These are phyloP conservation scores for Zygoascus flipseniorum DNA, from an alignment of 805 yeast genomes.

Conservation along the genomic window DNA sequence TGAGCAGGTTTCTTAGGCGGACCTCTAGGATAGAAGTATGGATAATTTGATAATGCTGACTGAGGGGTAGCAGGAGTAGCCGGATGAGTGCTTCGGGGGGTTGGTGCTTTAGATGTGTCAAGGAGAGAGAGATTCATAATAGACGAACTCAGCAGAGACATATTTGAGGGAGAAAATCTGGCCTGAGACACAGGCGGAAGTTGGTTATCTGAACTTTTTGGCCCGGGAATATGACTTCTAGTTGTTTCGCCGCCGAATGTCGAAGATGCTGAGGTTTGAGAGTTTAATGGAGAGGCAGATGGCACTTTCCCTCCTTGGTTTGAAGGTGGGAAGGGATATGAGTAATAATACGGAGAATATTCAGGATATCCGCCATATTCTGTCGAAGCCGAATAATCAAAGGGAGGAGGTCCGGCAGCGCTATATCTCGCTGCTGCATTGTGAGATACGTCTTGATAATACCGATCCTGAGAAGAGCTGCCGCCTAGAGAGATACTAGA, in stretches of 20 bases:
- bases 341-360: background rate
- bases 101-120: background rate
- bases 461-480: background rate
- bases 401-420: background rate
- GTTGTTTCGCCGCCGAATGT: background rate
- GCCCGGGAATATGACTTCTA: background rate
- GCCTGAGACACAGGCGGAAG: background rate
- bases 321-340: background rate
- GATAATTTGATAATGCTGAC: background rate
- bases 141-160: background rate
- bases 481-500: background rate
- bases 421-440: background rate
- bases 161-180: background rate
- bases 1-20: conserved; percentile 35
- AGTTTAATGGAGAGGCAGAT: background rate
- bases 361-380: background rate
- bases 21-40: conserved; percentile 22
- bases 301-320: background rate
- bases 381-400: background rate
- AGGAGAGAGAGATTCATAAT: background rate
- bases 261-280: background rate
- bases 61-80: background rate
- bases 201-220: background rate
- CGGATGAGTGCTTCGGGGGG: background rate
- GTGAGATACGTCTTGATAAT: background rate